Base-by-base conservation (phyloP, 2,329 filamentous ascomycete genomes). In the Aspergillus sp. region DNA sequence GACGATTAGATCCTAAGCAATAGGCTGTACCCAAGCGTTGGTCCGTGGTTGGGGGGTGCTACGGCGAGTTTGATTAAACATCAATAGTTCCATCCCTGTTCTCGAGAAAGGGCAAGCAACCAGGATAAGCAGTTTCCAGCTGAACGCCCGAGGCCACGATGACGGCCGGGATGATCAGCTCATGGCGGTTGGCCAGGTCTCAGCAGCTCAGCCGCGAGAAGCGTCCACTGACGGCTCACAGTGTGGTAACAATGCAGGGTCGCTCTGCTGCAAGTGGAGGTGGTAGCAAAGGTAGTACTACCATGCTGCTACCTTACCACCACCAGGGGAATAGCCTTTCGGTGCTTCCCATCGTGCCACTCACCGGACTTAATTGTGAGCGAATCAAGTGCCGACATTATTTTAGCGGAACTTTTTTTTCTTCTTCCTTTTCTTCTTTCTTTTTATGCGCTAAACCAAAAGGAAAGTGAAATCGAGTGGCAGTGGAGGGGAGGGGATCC, bases 161-260 rank as follows among this genome's bases (percentile, higher is more conserved):
- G 39, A 25, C 53, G n/a, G 39, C 39, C 25, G 30, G 38, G 39
- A 45, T 55, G 53, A 55, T 55, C 53, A 21, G 15, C 25, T 19
- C 15, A 12, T 47, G 23, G 17, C 43, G 53, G 39, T 55, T 55
- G 53, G 39, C 25, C 53, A 55, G 53, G 53, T 55, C 39, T 55
- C 53, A 55, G 32, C 53, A 55, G 43, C 43, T 43, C 53, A 55
- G 53, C 53, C 43, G 52, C 52, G 36, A 53, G 45, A 51, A 9
- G 55, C 32, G 38, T 39, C 45, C 55, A 54, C 19, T 23, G 39
- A 43, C 48, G 45, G 53, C 43, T 41, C 43, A 32, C 50, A 39
- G 57, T 62, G 60, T 56, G 71, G 72, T 74, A 43, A 69, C 72
- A 74, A 67, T 70, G 72, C 70, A 74, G 70, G 69, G 69, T 70